phyloP scores from a whole-genome alignment of 164 flowering plant genomes.

The Saururus chinensis region DNA sequence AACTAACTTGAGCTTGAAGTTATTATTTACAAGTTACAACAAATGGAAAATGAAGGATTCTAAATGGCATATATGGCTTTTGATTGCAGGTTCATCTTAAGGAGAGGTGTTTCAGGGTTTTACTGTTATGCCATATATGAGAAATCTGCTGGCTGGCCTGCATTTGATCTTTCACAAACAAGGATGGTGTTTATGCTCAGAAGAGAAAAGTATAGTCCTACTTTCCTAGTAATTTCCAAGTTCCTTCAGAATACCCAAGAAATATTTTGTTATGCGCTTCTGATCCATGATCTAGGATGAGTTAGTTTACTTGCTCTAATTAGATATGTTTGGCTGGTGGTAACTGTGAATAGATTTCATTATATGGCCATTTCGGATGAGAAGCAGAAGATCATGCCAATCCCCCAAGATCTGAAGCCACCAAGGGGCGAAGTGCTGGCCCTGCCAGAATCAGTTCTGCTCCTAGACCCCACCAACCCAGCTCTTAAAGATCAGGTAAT shows the following conservation, averaged over 20 bases:
- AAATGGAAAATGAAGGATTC: neutral
- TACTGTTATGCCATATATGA: conserved; percentile 41
- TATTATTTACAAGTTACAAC: neutral
- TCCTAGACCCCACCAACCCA: conserved; percentile 38
- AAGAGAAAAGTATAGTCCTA: conserved; percentile 25
- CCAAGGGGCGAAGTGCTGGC: conserved; percentile 27
- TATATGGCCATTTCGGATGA: conserved; percentile 59
- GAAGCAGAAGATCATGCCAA: conserved; percentile 50
- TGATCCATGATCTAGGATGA: neutral
- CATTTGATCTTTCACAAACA: conserved; percentile 38
- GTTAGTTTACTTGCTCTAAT: neutral
- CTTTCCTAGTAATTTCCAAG: neutral
- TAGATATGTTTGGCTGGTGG: neutral
- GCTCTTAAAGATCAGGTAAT: conserved; percentile 41
- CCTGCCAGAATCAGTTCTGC: conserved; percentile 38
- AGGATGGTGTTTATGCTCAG: conserved; percentile 40
- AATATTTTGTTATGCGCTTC: neutral
- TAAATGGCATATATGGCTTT: neutral
- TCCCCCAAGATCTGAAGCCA: conserved; percentile 33
- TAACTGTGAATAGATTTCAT: conserved; percentile 26
- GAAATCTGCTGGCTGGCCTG: conserved; percentile 23
- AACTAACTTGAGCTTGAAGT: neutral
- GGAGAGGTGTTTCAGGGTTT: conserved; percentile 43
- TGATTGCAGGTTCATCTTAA: conserved; percentile 29
- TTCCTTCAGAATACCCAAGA: neutral